phyloP scores from a whole-genome alignment of 2,329 filamentous ascomycete genomes.

The Cladorrhinum sp. region DNA sequence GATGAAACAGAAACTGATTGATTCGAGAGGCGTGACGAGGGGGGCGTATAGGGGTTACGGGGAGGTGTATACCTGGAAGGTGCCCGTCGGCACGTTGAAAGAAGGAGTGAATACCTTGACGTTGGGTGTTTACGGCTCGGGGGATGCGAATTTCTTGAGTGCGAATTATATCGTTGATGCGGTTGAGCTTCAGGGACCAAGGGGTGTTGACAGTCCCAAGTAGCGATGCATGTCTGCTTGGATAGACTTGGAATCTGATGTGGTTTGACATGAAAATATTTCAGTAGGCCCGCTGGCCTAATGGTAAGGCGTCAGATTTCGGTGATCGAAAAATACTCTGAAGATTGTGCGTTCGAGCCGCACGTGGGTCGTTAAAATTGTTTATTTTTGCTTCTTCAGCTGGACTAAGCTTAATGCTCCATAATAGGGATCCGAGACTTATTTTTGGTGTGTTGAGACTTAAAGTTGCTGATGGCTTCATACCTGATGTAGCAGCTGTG shows the following conservation, averaged over 20 bases:
- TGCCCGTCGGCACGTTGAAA: slow-evolving; percentile 49
- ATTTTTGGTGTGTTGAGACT: no score
- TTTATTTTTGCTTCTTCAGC: slow-evolving; percentile 15
- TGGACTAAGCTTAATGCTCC: no score
- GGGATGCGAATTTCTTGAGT: slow-evolving; percentile 46
- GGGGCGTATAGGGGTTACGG: slow-evolving; percentile 56
- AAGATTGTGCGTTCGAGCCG: slow-evolving; percentile 25
- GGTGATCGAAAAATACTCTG: slow-evolving; percentile 17
- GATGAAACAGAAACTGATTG: slow-evolving; percentile 46
- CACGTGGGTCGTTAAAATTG: slow-evolving; percentile 19
- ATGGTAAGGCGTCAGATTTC: slow-evolving; percentile 31
- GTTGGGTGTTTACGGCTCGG: slow-evolving; percentile 50
- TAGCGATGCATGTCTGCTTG: not conserved
- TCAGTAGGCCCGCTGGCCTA: slow-evolving; percentile 28
- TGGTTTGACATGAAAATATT: no score
- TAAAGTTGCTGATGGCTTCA: no score
- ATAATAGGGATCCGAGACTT: no score
- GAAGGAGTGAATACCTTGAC: slow-evolving; percentile 53
- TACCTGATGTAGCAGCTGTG: no score
- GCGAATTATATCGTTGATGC: slow-evolving; percentile 31
- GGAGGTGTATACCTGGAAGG: slow-evolving; percentile 52
- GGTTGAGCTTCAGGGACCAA: slow-evolving; percentile 28
- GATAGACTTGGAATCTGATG: not conserved
- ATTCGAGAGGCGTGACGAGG: slow-evolving; percentile 55
- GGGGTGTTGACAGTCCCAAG: slow-evolving; percentile 16